Base-by-base conservation (phyloP, 2,329 filamentous ascomycete species). In the Arthrobotrys conoides region DNA sequence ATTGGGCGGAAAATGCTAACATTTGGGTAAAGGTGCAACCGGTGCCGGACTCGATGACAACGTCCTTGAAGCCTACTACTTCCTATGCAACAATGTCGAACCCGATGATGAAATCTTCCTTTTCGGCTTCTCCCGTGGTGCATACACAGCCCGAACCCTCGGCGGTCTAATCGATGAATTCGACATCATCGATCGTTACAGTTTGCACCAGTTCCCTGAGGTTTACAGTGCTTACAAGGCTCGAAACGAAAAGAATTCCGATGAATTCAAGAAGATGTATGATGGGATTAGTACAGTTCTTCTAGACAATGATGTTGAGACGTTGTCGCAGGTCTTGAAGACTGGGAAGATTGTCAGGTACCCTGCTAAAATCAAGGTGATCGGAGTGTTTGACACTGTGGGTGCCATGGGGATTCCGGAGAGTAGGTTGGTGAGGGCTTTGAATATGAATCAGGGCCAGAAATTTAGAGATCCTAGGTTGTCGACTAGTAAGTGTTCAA, bases 51-150 rank as follows among this genome's bases (percentile, higher is more conserved):
- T 82, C n/a, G 70, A 72, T 24, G 81, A 82, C 70, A 82, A 91
- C 70, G 87, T 91, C 67, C 87, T 89, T 9, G 89, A 90, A 83
- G 88, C 89, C 0, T 91, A 91, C 82, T 86, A 87, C 8, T 91
- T 90, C 81, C 84, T 91, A 0, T 90, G 88, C 71, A 87, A 88
- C 81, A 91, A 91, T 83, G 90, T 90, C 80, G 85, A 86, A 67
- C 86, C 87, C 65, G 88, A 88, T 4, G 88, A 90, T 79, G 87
- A 89, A 80, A 88, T 90, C 61, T 83, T 89, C 55, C 63, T 78
- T 14, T 78, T 78, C 48, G 75, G 75, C 12, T 78, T 78, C 22
- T 70, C 70, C 16, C 75, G 75, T 14, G 75, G 75, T 6, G 75
- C 75, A 9, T 78, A 72, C 38, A 78, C 75, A 5, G 75, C 41